Conservation (phyloP, 345 rosid genomes). For the Populus tremula region DNA sequence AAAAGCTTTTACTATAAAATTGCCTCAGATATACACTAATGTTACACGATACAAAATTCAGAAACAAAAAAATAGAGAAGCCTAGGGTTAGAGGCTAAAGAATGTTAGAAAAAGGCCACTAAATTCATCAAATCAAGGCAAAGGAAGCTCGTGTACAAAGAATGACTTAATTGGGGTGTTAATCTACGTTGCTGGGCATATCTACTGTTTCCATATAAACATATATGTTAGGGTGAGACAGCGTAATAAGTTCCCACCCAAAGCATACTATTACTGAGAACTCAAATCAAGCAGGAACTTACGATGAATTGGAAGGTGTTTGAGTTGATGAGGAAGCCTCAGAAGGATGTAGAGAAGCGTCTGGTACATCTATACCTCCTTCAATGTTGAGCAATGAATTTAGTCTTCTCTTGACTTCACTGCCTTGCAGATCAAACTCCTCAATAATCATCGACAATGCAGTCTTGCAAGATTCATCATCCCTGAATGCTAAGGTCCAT, state of each 20-base stretch:
- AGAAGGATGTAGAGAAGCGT: constrained; percentile 6
- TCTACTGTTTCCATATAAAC: constrained; percentile 31
- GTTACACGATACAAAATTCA: constrained; percentile 42
- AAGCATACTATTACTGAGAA: constrained; percentile 14
- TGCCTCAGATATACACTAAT: constrained; percentile 57
- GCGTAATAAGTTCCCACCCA: constrained; percentile 33
- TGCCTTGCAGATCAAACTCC: constrained; percentile 63
- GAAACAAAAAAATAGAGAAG: background rate
- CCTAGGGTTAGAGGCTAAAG: constrained; percentile 28
- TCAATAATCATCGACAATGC: constrained; percentile 64
- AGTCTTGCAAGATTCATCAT: constrained; percentile 67
- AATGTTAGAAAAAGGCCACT: constrained; percentile 24
- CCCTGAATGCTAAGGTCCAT: constrained; percentile 92
- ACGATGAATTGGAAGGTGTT: constrained; percentile 16
- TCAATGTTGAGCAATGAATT: constrained; percentile 59
- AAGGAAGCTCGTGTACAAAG: constrained; percentile 42
- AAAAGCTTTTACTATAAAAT: constrained; percentile 24
- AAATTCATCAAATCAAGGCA: constrained; percentile 28
- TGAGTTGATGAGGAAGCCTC: constrained; percentile 22
- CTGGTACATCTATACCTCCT: constrained; percentile 34
- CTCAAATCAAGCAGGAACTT: constrained; percentile 22
- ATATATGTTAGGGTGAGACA: constrained; percentile 30
- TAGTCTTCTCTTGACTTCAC: constrained; percentile 71
- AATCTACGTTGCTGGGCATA: constrained; percentile 42
- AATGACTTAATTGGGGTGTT: constrained; percentile 38